A percentile compares a stretch with the other conserved stretches of the same genome.
Evolutionary conservation across 768 basidiomycete genomes (phyloP).

Genomic region (Serendipita sp.): DNA sequence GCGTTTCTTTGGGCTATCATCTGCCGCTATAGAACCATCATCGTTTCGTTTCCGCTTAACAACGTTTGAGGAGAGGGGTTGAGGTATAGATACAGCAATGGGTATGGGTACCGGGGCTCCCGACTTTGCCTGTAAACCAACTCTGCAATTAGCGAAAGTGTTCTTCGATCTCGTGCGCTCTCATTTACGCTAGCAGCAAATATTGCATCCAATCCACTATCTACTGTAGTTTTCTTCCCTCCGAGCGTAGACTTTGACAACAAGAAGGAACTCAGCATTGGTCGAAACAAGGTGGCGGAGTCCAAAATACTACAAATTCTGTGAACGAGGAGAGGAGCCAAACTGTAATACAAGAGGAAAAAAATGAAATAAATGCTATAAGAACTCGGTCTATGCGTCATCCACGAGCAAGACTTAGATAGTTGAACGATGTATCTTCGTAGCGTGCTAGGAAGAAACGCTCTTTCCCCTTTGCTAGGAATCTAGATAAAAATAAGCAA

Average conservation of each 20-base stretch:
- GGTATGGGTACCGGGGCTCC: no score
- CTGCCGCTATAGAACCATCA: no score
- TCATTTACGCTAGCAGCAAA: slow-evolving; percentile 9
- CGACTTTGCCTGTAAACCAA: no score
- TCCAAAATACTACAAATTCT: background rate
- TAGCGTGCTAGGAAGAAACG: slow-evolving; percentile 65
- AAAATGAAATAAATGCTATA: background rate
- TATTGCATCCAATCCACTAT: background rate
- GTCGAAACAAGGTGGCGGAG: background rate
- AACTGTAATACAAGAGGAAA: background rate
- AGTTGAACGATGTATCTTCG: slow-evolving; percentile 54
- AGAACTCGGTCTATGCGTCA: slow-evolving; percentile 19
- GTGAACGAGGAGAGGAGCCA: background rate
- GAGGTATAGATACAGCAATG: no score
- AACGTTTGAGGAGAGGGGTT: no score
- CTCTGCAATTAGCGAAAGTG: no score
- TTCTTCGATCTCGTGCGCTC: no score
- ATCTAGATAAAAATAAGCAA: slow-evolving; percentile 27
- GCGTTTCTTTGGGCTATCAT: no score
- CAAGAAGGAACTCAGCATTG: slow-evolving; percentile 3
- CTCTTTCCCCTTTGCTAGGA: slow-evolving; percentile 59
- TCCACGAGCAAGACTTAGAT: slow-evolving; percentile 70
- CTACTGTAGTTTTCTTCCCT: background rate
- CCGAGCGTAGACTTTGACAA: background rate
- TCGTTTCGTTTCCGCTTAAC: no score